A percentile compares a stretch with the other conserved stretches of the same genome.
Conservation (phyloP, 345 rosid genomes). For the Orychophragmus violaceus region DNA sequence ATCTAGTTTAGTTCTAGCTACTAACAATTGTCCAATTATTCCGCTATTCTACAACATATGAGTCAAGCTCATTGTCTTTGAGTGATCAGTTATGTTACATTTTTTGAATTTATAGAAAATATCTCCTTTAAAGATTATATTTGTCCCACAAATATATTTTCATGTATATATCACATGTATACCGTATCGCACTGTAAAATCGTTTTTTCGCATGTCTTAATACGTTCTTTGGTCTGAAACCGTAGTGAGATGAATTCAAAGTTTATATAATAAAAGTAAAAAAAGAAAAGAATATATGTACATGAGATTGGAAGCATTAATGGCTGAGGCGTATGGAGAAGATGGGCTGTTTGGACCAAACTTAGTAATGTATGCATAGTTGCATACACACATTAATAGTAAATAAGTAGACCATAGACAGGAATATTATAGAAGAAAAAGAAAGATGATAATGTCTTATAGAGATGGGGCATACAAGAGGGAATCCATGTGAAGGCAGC, state of each 20-base stretch:
- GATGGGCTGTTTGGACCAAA: slow-evolving; percentile 22
- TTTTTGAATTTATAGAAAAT: too few species aligned
- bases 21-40: too few species aligned
- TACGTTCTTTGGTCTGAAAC: too few species aligned
- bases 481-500: slow-evolving; percentile 30
- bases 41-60: too few species aligned
- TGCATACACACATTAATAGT: background rate
- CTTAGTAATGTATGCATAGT: slow-evolving; percentile 16
- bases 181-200: too few species aligned
- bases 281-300: background rate
- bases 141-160: too few species aligned
- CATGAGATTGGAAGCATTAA: slow-evolving; percentile 7
- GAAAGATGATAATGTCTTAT: slow-evolving; percentile 3
- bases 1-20: too few species aligned
- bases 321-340: slow-evolving; percentile 11
- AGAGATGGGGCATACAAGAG: slow-evolving; percentile 27
- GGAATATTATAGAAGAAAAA: background rate
- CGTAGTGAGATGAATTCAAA: background rate
- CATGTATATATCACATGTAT: too few species aligned
- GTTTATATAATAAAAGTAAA: background rate
- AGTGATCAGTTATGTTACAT: too few species aligned
- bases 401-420: background rate
- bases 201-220: too few species aligned
- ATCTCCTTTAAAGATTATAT: too few species aligned
- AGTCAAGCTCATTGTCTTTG: too few species aligned